These are phyloP conservation scores for Xylaria sp. DNA, from an alignment of 2,329 filamentous ascomycete genomes.

Conservation along the genomic window DNA sequence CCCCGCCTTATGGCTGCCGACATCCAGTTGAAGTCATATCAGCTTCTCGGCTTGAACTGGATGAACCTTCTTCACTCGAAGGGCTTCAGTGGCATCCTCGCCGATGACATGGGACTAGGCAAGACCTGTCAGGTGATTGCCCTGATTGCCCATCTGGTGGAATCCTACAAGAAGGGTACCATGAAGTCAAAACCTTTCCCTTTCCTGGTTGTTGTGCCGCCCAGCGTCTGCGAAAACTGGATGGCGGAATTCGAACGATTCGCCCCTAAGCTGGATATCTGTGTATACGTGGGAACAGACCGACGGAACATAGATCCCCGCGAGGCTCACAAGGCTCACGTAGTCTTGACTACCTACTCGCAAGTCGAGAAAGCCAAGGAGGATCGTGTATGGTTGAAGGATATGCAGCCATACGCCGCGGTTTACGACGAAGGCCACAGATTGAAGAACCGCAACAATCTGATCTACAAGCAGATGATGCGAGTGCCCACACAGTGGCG, in stretches of 20 bases:
- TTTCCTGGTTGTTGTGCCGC: constrained; percentile 83
- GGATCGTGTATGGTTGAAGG: constrained; percentile 47
- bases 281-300: constrained; percentile 60
- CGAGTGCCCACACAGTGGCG: constrained; percentile 76
- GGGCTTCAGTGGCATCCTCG: constrained; percentile 80
- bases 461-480: constrained; percentile 73
- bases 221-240: constrained; percentile 95
- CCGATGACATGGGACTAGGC: constrained; percentile 94
- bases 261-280: constrained; percentile 70
- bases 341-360: constrained; percentile 55
- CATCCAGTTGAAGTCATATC: constrained; percentile 83
- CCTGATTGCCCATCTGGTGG: constrained; percentile 77
- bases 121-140: constrained; percentile 97
- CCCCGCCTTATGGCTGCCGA: constrained; percentile 72
- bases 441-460: constrained; percentile 81
- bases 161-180: constrained; percentile 45
- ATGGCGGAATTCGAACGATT: constrained; percentile 83
- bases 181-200: constrained; percentile 49
- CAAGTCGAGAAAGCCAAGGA: constrained; percentile 48
- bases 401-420: constrained; percentile 46
- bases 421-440: constrained; percentile 95
- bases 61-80: constrained; percentile 76
- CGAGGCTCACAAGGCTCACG: constrained; percentile 58
- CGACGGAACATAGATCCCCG: constrained; percentile 57
- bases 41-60: constrained; percentile 94